Conservation (phyloP, 768 basidiomycete species). For the Hortiboletus flavorubellus region DNA sequence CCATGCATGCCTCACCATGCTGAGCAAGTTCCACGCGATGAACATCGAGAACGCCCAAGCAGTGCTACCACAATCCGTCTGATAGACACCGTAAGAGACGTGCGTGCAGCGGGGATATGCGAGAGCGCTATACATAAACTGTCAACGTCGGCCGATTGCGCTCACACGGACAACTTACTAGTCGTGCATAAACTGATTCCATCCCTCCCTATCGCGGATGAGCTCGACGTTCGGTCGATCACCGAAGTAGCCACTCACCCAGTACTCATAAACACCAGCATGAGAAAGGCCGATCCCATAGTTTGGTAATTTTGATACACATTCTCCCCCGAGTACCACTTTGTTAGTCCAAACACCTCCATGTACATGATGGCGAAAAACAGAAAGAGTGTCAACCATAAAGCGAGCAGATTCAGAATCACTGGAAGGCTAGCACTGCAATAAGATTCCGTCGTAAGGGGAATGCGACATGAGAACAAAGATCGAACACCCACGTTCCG, state of each 20-base stretch:
- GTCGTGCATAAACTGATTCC: conserved; percentile 98
- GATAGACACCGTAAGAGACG: conserved; percentile 37
- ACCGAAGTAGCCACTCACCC: conserved; percentile 53
- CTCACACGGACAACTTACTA: conserved; percentile 46
- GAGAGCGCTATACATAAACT: conserved; percentile 48
- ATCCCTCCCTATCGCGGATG: conserved; percentile 65
- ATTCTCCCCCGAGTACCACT: conserved; percentile 71
- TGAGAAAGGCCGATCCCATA: conserved; percentile 76
- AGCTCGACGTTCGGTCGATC: conserved; percentile 1
- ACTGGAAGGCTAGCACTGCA: conserved; percentile 79
- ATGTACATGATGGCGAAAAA: conserved; percentile 88
- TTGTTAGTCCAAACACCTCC: conserved; percentile 90
- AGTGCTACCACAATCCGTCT: conserved; percentile 86
- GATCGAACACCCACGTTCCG: conserved; percentile 62
- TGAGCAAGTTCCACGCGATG: conserved; percentile 92
- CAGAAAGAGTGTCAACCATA: conserved; percentile 89
- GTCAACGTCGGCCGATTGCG: not conserved
- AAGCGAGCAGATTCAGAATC: conserved; percentile 76
- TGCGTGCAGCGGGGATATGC: conserved; percentile 81
- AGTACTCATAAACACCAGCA: conserved; percentile 90
- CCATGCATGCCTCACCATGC: conserved; percentile 61
- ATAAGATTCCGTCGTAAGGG: not conserved
- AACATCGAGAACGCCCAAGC: conserved; percentile 84
- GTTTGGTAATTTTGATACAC: conserved; percentile 75
- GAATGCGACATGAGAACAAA: not conserved